Percentiles rank a stretch among this genome's conserved stretches.
Evolutionary conservation across 139 green algal genomes (phyloP).

Genomic region (Asterochloris erici): DNA sequence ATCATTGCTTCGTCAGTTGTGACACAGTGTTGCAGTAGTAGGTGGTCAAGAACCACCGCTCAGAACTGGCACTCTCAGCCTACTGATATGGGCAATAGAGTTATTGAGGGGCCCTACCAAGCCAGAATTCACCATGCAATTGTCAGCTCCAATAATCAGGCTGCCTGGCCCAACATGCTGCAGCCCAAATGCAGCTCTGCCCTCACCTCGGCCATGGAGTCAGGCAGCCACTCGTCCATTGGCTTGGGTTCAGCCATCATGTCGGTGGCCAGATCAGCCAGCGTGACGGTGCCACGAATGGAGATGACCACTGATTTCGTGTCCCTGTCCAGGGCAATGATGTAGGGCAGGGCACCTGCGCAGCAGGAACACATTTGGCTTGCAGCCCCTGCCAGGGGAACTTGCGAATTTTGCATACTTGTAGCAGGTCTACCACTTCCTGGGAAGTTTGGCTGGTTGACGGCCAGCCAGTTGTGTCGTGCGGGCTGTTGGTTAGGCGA

Average conservation of each 20-base stretch:
- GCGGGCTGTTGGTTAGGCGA: no score
- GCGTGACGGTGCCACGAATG: slow-evolving; percentile 5
- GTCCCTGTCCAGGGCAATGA: slow-evolving; percentile 1
- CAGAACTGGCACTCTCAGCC: no score
- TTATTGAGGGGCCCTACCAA: neutral
- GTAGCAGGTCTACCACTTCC: no score
- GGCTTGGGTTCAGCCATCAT: slow-evolving; percentile 10
- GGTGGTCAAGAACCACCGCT: no score
- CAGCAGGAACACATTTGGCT: no score
- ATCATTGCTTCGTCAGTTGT: no score
- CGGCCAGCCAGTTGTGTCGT: no score
- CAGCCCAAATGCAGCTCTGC: neutral
- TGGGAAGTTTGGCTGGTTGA: no score
- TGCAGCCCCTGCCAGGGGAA: no score
- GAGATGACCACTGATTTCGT: slow-evolving; percentile 17
- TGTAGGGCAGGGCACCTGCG: slow-evolving; percentile 19
- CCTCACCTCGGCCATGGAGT: slow-evolving; percentile 1
- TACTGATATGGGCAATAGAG: neutral
- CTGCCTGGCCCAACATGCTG: neutral
- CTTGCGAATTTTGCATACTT: no score
- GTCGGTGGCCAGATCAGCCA: slow-evolving; percentile 15
- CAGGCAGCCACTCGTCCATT: slow-evolving; percentile 17
- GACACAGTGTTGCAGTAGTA: no score
- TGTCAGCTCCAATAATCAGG: neutral
- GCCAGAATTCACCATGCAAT: neutral